A percentile compares a stretch with the other conserved stretches of the same genome.
These are phyloP conservation scores for Globisporangium iwayamae DNA, from an alignment of 352 stramenopile genomes.

Conservation along the genomic window DNA sequence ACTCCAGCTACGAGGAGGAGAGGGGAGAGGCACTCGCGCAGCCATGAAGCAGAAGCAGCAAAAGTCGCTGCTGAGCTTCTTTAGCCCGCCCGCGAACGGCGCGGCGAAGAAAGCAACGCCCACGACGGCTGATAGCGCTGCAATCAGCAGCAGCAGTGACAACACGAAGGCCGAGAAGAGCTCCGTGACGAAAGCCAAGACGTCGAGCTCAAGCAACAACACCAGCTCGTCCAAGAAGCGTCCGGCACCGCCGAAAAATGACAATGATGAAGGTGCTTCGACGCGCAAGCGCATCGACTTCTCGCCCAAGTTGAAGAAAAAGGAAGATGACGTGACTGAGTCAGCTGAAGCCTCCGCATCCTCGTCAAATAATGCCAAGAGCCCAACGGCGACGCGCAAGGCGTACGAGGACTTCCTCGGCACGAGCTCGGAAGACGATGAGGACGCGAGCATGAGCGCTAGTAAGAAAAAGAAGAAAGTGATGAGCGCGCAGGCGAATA, in stretches of 20 bases:
- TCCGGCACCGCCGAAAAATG: neutral
- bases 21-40: neutral
- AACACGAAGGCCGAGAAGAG: slow-evolving; percentile 7
- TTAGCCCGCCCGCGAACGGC: slow-evolving; percentile 53
- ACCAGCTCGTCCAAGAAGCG: slow-evolving; percentile 7
- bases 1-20: neutral
- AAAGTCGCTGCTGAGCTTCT: slow-evolving; percentile 84
- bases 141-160: slow-evolving; percentile 5
- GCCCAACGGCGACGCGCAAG: slow-evolving; percentile 37
- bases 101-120: slow-evolving; percentile 33
- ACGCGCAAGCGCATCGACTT: slow-evolving; percentile 73
- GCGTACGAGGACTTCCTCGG: slow-evolving; percentile 69
- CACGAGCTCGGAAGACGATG: slow-evolving; percentile 61
- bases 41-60: slow-evolving; percentile 53
- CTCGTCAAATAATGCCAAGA: neutral
- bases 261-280: slow-evolving; percentile 14
- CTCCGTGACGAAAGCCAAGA: slow-evolving; percentile 7
- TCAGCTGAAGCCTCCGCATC: neutral
- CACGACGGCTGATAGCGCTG: slow-evolving; percentile 2
- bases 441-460: slow-evolving; percentile 13
- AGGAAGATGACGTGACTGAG: slow-evolving; percentile 10
- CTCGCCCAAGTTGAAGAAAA: slow-evolving; percentile 41
- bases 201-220: neutral
- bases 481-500: slow-evolving; percentile 1
- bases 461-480: slow-evolving; percentile 20